Conservation (phyloP, 148 eudicot genomes). For the Heliamphora exappendiculata region DNA sequence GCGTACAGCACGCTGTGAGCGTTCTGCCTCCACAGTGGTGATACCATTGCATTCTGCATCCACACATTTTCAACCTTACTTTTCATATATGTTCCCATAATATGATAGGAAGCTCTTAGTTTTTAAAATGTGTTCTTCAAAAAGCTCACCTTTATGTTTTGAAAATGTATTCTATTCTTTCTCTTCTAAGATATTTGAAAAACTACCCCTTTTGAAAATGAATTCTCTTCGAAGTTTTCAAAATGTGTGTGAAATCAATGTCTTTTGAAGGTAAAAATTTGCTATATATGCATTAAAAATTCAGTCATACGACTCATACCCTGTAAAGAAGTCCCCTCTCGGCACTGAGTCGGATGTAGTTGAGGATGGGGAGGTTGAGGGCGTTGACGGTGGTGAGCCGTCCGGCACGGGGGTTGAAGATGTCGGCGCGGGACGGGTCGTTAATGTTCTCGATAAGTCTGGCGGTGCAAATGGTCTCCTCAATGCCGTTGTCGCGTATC, state of each 20-base stretch:
- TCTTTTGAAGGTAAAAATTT: too few relatives aligned
- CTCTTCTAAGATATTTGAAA: too few relatives aligned
- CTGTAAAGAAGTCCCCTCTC: constrained; percentile 63
- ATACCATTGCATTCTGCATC: constrained; percentile 56
- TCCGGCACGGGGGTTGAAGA: constrained; percentile 65
- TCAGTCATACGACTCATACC: constrained; percentile 21
- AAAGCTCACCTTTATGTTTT: too few relatives aligned
- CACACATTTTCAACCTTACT: background rate
- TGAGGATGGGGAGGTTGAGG: constrained; percentile 56
- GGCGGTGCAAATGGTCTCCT: constrained; percentile 60
- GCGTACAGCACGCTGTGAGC: constrained; percentile 51
- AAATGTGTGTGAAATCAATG: too few relatives aligned
- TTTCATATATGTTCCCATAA: background rate
- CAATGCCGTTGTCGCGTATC: constrained; percentile 40
- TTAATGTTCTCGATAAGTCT: constrained; percentile 41
- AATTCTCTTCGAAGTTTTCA: too few relatives aligned
- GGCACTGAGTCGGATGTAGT: constrained; percentile 50
- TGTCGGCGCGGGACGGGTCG: constrained; percentile 46
- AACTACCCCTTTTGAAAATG: too few relatives aligned
- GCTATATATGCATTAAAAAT: too few relatives aligned
- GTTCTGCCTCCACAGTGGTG: constrained; percentile 63
- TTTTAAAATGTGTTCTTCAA: too few relatives aligned
- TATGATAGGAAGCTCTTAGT: too few relatives aligned
- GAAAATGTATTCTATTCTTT: too few relatives aligned
- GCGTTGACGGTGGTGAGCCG: constrained; percentile 45